Evolutionary conservation across 352 stramenopile species (phyloP).

Genomic region (Phytophthora pinifolia): DNA sequence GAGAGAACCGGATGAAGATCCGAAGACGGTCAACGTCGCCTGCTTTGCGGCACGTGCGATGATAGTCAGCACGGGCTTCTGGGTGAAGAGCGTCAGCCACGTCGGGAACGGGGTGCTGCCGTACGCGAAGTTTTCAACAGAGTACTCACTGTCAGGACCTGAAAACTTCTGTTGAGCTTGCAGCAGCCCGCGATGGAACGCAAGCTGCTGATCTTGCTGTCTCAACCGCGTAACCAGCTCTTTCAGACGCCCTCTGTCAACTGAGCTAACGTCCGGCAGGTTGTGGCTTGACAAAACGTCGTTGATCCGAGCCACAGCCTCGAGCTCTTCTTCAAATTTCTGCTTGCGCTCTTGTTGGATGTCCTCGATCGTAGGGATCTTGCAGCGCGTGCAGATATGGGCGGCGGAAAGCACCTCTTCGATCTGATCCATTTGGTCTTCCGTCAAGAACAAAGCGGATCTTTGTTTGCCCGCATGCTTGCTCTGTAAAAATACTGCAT

Average conservation of each 20-base stretch:
- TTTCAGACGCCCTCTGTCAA: constrained; percentile 7
- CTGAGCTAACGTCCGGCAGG: not conserved
- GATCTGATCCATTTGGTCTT: constrained; percentile 18
- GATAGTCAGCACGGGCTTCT: constrained; percentile 11
- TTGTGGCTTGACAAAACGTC: constrained; percentile 10
- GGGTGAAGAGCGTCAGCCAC: constrained; percentile 37
- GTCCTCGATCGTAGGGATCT: constrained; percentile 15
- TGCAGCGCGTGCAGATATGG: constrained; percentile 10
- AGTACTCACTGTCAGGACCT: constrained; percentile 26
- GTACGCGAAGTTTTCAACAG: constrained; percentile 54
- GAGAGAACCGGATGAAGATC: constrained; percentile 56
- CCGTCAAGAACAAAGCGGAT: not conserved
- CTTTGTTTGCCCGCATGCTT: not conserved
- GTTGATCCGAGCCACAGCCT: constrained; percentile 15
- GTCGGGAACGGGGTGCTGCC: constrained; percentile 54
- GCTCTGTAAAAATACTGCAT: constrained; percentile 13
- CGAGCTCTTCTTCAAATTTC: constrained; percentile 15
- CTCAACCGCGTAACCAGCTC: constrained; percentile 28
- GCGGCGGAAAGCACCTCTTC: constrained; percentile 7
- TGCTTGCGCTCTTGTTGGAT: constrained; percentile 14
- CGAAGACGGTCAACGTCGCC: constrained; percentile 39
- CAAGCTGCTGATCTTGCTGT: constrained; percentile 32
- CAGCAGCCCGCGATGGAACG: constrained; percentile 35
- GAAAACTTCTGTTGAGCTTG: constrained; percentile 26
- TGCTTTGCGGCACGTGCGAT: constrained; percentile 6